Base-by-base conservation (phyloP, 1,284 basidiomycete species). In the Naganishia sp. region DNA sequence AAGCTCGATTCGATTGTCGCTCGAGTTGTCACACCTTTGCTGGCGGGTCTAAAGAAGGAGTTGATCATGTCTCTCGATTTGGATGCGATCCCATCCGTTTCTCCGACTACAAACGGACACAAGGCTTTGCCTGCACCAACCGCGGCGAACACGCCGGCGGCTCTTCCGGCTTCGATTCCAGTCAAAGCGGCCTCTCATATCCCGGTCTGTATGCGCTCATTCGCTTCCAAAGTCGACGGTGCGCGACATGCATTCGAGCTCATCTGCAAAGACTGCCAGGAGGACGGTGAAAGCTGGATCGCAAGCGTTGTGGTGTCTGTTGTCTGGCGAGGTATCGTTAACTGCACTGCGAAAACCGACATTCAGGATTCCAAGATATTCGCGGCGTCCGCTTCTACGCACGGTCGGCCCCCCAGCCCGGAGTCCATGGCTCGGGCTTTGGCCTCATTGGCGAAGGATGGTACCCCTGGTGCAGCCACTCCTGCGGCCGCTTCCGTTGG, bases 1-100 rank as follows among this genome's bases (percentile, higher is more conserved):
- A 77, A 81, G 67, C 84, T 90, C 65, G 84, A 81, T 68, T 71
- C 77, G 42, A 74, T 80, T 21, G 77, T 80, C 44, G 78, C 78
- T 64, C 77, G 77, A 68, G 80, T 81, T 36, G 72, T 80, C 11
- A 79, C 78, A 54, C 79, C 80, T 0, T 56, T 81, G 13, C 69
- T 80, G 57, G 68, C 69, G 16, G 72, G 70, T 7, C 71, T 81
- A 63, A 80, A 79, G 72, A 67, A 72, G 42, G 79, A 81, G 59
- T 74, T 81, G 23, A 64, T 78, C 25, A 71, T 70, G 13, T 73
- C 75, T 49, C 70, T 81, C 36, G 65, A 63, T 10, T 54, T 50
- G 64, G 72, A 53, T 72, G 70, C 42, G 70, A 74, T 48, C 75
- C 75, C 9, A 65, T 39, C 46, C 9, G 55, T 70, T 7, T 75